Conservation (phyloP, 495 filamentous ascomycete genomes). For the Penicillium maclennaniae region DNA sequence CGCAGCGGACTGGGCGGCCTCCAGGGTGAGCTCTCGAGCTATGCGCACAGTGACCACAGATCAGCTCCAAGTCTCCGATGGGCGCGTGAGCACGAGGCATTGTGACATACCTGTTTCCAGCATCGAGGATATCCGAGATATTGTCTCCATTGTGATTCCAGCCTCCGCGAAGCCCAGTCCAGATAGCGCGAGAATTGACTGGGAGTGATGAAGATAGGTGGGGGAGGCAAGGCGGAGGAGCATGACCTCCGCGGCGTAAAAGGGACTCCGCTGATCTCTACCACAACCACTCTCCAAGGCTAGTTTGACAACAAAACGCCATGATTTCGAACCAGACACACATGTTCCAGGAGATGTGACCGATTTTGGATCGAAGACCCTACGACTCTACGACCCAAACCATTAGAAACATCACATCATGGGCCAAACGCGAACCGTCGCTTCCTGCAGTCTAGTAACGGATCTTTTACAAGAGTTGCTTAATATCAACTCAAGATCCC, state of each 20-base stretch:
- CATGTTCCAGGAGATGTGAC: background rate
- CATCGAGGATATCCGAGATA: constrained; percentile 85
- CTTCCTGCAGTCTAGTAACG: constrained; percentile 28
- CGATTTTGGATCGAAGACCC: background rate
- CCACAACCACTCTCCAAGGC: background rate
- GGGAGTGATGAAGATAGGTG: constrained; percentile 15
- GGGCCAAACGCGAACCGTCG: constrained; percentile 21
- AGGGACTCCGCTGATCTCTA: background rate
- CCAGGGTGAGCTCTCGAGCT: constrained; percentile 94
- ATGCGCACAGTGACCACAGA: constrained; percentile 25
- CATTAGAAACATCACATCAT: constrained; percentile 15
- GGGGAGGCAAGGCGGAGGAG: constrained; percentile 25
- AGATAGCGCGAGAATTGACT: constrained; percentile 14
- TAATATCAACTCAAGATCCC: constrained; percentile 50
- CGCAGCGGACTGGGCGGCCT: constrained; percentile 83
- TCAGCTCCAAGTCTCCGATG: constrained; percentile 17
- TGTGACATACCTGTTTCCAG: constrained; percentile 75
- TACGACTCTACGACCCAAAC: background rate
- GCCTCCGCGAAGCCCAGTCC: constrained; percentile 21
- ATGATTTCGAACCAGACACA: background rate
- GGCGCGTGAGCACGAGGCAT: background rate
- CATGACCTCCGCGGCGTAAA: constrained; percentile 24
- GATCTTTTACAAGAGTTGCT: constrained; percentile 65
- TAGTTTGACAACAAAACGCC: background rate
- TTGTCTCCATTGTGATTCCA: constrained; percentile 75